Conservation (phyloP, 805 yeast genomes). For the Candida chilensis region DNA sequence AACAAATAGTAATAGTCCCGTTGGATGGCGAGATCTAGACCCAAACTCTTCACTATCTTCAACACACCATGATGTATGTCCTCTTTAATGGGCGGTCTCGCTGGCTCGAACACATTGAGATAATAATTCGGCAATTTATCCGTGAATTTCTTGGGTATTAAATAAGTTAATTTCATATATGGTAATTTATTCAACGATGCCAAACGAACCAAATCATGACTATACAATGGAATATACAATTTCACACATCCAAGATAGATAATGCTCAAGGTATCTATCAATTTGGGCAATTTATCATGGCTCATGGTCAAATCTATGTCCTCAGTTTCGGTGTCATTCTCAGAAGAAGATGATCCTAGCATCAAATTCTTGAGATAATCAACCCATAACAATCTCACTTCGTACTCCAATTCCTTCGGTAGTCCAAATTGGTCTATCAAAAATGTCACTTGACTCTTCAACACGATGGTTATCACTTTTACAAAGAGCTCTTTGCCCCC, state of each 20-base stretch:
- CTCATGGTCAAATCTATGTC: conserved; percentile 2
- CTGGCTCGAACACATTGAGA: conserved; percentile 26
- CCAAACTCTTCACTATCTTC: conserved; percentile 4
- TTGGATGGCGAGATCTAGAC: conserved; percentile 4
- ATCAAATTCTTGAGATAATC: conserved; percentile 5
- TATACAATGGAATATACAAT: conserved; percentile 39
- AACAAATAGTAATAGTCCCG: conserved; percentile 20
- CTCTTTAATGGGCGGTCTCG: conserved; percentile 24
- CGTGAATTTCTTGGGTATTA: conserved; percentile 27
- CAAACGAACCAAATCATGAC: conserved; percentile 35
- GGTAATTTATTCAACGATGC: conserved; percentile 38
- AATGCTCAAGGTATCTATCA: conserved; percentile 18
- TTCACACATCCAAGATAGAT: conserved; percentile 43
- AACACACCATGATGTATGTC: conserved; percentile 20
- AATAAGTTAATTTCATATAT: conserved; percentile 25
- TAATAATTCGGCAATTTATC: conserved; percentile 27
- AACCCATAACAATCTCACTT: conserved; percentile 8
- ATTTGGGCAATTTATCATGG: neutral
- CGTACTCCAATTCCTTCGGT: neutral
- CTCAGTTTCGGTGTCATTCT: conserved; percentile 4
- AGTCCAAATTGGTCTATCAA: neutral
- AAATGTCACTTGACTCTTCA: conserved; percentile 24
- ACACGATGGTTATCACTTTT: no score
- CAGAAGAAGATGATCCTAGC: conserved; percentile 4
- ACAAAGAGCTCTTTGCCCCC: conserved; percentile 34